Percentiles rank a stretch among this genome's conserved stretches.
These are phyloP conservation scores for Gracilaria gracilis DNA, from an alignment of 23 red algal genomes.

Conservation along the genomic window DNA sequence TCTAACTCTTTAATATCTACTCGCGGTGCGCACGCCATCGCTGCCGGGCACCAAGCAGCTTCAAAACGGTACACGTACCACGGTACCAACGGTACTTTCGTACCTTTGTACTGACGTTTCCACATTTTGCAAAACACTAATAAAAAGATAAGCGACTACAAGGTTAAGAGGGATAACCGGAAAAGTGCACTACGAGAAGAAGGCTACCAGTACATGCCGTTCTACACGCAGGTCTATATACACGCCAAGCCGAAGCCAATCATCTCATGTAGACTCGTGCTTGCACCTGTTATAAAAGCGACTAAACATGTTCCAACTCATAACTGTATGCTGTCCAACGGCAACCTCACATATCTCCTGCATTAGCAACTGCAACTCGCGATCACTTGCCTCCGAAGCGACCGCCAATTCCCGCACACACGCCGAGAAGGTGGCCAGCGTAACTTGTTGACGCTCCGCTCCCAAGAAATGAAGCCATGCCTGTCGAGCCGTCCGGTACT, in stretches of 20 bases:
- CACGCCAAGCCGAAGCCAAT: background rate
- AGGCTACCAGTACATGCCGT: too few relatives aligned
- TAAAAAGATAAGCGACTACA: background rate
- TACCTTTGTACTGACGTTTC: too few relatives aligned
- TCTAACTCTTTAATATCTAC: background rate
- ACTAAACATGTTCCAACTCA: constrained; percentile 53
- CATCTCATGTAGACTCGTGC: constrained; percentile 26
- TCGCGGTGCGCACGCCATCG: too few relatives aligned
- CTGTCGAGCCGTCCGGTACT: constrained; percentile 29
- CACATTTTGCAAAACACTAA: background rate
- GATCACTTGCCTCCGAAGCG: constrained; percentile 45
- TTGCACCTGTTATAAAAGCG: constrained; percentile 47
- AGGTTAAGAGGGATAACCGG: too few relatives aligned
- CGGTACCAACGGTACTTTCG: too few relatives aligned
- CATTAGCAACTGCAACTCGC: constrained; percentile 39
- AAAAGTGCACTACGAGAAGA: too few relatives aligned
- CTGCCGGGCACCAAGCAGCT: too few relatives aligned
- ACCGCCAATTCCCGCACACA: constrained; percentile 37
- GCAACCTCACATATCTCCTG: constrained; percentile 42
- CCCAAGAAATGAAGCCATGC: constrained; percentile 51
- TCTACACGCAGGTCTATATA: too few relatives aligned
- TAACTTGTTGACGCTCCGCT: constrained; percentile 21
- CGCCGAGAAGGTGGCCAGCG: background rate
- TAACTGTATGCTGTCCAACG: background rate
- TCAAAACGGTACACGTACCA: too few relatives aligned